phyloP scores from a whole-genome alignment of 768 basidiomycete species.

The Podaxis pistillaris region DNA sequence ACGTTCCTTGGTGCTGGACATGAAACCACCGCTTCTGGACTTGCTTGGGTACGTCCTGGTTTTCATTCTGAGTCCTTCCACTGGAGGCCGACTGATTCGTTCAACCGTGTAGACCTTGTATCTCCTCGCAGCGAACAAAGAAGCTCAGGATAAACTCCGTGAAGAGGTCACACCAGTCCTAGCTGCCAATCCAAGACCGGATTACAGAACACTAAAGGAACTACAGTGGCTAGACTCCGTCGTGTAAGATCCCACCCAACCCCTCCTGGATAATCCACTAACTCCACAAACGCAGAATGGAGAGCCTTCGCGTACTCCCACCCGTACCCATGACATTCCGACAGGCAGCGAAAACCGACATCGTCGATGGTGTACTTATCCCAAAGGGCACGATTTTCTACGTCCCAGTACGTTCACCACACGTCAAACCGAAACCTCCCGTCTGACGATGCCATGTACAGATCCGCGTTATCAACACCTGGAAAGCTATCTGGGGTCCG shows the following conservation, averaged over 20 bases:
- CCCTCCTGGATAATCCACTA: background rate
- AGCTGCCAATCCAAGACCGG: constrained; percentile 30
- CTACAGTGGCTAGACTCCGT: constrained; percentile 43
- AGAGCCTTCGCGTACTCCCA: constrained; percentile 41
- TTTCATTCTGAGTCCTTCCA: no score
- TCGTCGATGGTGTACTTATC: constrained; percentile 40
- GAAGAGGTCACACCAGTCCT: constrained; percentile 41
- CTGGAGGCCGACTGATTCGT: no score
- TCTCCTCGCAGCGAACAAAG: constrained; percentile 43
- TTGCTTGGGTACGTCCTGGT: constrained; percentile 43
- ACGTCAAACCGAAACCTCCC: background rate
- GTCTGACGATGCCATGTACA: constrained; percentile 15
- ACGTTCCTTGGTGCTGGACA: constrained; percentile 43
- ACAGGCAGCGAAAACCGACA: constrained; percentile 34
- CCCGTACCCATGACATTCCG: constrained; percentile 42
- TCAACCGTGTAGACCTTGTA: no score
- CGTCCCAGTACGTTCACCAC: constrained; percentile 32
- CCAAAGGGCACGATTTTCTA: constrained; percentile 43
- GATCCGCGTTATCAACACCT: constrained; percentile 52
- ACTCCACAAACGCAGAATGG: constrained; percentile 30
- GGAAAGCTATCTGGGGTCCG: constrained; percentile 48
- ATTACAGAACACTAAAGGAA: constrained; percentile 38
- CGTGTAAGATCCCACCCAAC: constrained; percentile 22
- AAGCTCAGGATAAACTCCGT: constrained; percentile 42
- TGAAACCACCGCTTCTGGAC: constrained; percentile 38